Evolutionary conservation across 768 basidiomycete genomes (phyloP).

Genomic region (Russula lepida): DNA sequence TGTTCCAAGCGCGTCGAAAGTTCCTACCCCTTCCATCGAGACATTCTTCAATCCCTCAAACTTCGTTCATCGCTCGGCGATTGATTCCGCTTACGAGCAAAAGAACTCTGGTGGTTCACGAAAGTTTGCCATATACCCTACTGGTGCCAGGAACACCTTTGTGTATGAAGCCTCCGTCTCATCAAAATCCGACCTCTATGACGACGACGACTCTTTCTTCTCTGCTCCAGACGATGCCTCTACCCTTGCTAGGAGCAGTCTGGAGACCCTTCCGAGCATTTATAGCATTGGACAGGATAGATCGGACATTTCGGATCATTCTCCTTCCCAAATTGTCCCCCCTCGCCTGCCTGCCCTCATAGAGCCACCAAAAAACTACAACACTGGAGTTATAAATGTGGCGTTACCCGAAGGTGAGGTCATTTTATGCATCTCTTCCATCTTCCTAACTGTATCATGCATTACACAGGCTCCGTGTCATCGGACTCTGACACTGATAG

Average conservation of each 20-base stretch:
- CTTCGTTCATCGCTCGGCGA: conserved; percentile 11
- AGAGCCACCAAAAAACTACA: conserved; percentile 16
- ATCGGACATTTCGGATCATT: conserved; percentile 7
- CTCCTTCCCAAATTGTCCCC: conserved; percentile 16
- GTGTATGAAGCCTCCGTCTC: conserved; percentile 20
- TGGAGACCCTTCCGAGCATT: conserved; percentile 18
- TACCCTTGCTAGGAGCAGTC: conserved; percentile 15
- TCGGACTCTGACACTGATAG: conserved; percentile 22
- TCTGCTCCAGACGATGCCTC: conserved; percentile 18
- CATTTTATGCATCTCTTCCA: background rate
- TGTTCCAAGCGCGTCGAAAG: conserved; percentile 6
- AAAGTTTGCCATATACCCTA: conserved; percentile 19
- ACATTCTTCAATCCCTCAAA: conserved; percentile 14
- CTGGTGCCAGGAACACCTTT: conserved; percentile 16
- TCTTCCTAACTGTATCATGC: background rate
- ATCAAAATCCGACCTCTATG: conserved; percentile 20
- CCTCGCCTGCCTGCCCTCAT: conserved; percentile 19
- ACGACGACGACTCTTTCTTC: conserved; percentile 19
- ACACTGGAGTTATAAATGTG: conserved; percentile 14
- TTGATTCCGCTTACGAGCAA: conserved; percentile 18
- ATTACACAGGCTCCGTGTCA: conserved; percentile 13
- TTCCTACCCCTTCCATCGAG: conserved; percentile 6
- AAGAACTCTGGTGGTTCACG: conserved; percentile 10
- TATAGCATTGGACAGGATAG: background rate
- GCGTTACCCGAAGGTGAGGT: conserved; percentile 17